These are phyloP conservation scores for Boletellus ananiceps DNA, from an alignment of 768 basidiomycete species.

Conservation along the genomic window DNA sequence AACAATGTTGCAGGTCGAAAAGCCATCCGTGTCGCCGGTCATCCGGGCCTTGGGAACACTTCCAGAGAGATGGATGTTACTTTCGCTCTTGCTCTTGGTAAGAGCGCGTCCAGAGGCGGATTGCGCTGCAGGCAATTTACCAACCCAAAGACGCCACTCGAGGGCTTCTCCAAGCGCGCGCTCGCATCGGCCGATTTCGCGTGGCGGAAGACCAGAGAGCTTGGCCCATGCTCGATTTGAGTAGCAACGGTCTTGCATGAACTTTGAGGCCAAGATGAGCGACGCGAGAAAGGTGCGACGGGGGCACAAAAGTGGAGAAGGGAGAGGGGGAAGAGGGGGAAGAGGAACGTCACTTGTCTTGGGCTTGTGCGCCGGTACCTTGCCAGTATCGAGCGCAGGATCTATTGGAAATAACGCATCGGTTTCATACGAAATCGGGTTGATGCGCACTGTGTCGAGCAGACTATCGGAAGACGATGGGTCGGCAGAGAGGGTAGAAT, in stretches of 20 bases:
- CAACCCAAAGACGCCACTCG: constrained; percentile 92
- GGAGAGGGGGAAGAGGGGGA: constrained; percentile 44
- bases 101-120: constrained; percentile 37
- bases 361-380: constrained; percentile 8
- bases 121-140: constrained; percentile 49
- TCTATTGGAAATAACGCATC: constrained; percentile 17
- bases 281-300: constrained; percentile 85
- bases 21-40: constrained; percentile 1
- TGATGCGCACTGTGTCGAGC: constrained; percentile 44
- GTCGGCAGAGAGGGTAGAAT: constrained; percentile 7
- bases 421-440: constrained; percentile 23
- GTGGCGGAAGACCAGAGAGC: constrained; percentile 78
- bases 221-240: constrained; percentile 95
- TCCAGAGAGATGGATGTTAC: constrained; percentile 23
- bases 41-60: not conserved
- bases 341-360: constrained; percentile 18
- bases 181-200: constrained; percentile 87
- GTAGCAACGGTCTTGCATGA: constrained; percentile 89
- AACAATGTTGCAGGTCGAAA: not conserved
- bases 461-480: constrained; percentile 20
- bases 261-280: constrained; percentile 86
- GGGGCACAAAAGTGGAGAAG: constrained; percentile 82
- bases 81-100: constrained; percentile 50
- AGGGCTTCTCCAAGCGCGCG: constrained; percentile 81
- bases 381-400: constrained; percentile 11